These are phyloP conservation scores for Aspergillus ostianus DNA, from an alignment of 495 filamentous ascomycete genomes.

Conservation along the genomic window DNA sequence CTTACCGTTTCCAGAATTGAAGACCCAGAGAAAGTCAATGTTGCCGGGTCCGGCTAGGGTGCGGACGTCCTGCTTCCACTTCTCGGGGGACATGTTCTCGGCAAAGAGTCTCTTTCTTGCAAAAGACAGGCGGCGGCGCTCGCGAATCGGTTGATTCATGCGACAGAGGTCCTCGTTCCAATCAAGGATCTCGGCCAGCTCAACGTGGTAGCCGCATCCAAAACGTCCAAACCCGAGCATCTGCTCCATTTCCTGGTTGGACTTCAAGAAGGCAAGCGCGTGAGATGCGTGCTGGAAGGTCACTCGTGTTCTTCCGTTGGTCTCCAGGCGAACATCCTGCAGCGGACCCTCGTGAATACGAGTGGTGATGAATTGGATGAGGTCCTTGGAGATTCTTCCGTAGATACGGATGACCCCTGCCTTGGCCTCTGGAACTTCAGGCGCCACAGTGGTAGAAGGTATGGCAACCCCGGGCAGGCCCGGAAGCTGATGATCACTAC, in stretches of 20 bases:
- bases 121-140: conserved; percentile 38
- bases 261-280: conserved; percentile 29
- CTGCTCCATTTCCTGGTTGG: conserved; percentile 24
- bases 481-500: not conserved
- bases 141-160: conserved; percentile 35
- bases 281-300: conserved; percentile 32
- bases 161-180: conserved; percentile 33
- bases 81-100: conserved; percentile 24
- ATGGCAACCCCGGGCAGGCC: conserved; percentile 2
- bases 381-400: conserved; percentile 17
- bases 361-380: conserved; percentile 25
- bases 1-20: conserved; percentile 40
- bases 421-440: conserved; percentile 24
- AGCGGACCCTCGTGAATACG: conserved; percentile 35
- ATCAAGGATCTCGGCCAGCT: conserved; percentile 26
- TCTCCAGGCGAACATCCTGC: conserved; percentile 27
- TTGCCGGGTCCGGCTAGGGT: conserved; percentile 28
- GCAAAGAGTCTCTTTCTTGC: conserved; percentile 33
- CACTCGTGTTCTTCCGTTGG: conserved; percentile 21
- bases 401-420: conserved; percentile 29
- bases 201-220: conserved; percentile 27
- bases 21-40: conserved; percentile 35
- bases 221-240: conserved; percentile 26
- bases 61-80: conserved; percentile 33
- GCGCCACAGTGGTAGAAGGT: not conserved